Evolutionary conservation across 768 basidiomycete genomes (phyloP), one percentile per base, ranked within the genome.

Genomic region (Suillus ampliporus): DNA sequence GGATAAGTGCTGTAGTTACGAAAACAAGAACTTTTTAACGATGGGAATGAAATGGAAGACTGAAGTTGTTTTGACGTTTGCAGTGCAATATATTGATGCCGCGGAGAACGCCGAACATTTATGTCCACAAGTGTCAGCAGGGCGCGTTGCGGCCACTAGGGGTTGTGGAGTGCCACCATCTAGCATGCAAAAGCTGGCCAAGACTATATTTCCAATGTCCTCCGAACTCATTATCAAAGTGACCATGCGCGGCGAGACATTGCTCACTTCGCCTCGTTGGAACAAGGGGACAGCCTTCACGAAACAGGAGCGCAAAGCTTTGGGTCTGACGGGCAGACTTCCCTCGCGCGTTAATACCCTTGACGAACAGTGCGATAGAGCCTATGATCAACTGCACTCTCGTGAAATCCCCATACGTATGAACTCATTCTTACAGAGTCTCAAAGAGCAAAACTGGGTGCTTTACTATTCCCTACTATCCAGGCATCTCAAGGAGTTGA

Each of bases 241-340:
- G 50, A 82, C 87, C 23, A 76, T 92, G 17, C 83, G 83, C 37
- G 91, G 91, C 10, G 81, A 86, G 4, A 79, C 80, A 4, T 71
- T 95, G 28, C 83, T 95, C 58, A 83, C 82, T 21, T 84, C 80
- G 50, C 88, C 92, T 1, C 82, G 86, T 14, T 89, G 85, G 75
- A 91, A 91, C 81, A 92, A 92, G 75, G 94, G 94, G 17, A 92
- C 89, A 9, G 91, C 84, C 1, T 95, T 95, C 76, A 85, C 88
- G 0, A 53, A 69, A 9, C 71, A 80, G 11, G 94, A 97, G 75
- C 83, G 94, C 44, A 81, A 84, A 53, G 82, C 79, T 1, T 91
- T 97, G 61, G 89, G 89, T 21, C 78, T 90, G 21, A 76, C 72
- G 9, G 84, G 84, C 19, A 80, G 82, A 0, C 72, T 86, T 2